Base-by-base conservation (phyloP, 129 eudicot species). In the Cynara cardunculus region DNA sequence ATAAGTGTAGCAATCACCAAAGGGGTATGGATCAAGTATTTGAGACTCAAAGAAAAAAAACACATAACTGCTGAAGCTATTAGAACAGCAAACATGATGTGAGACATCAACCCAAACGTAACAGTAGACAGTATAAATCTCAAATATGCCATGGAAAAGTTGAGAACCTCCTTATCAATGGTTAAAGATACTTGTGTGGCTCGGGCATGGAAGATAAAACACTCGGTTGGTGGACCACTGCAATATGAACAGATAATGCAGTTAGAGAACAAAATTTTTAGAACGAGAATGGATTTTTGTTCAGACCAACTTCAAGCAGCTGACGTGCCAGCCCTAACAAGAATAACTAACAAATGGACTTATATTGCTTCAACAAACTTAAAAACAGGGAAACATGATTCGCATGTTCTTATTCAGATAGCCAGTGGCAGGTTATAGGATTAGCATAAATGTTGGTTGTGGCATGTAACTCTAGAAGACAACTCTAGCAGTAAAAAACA, bases 151-250 rank as follows among this genome's bases (percentile, higher is more conserved):
- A 4, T 27, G 8, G 28, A 5, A 74, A 5, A 59, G 14, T 70
- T 69, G 74, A 83, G 35, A 69, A 89, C 93, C 93, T 87, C 69
- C 67, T 85, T 67, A 70, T 79, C 78, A 78, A 76, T 75, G 56
- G 84, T 83, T 80, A 92, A 85, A 67, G 72, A 84, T 73, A 88
- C 83, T 89, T 96, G 92, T 76, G 89, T 75, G 56, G 99, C 97
- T 81, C 99, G 91, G 14, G 97, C 99, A 83, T 92, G 99, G 83
- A 88, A 92, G 69, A 96, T 18, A 76, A 90, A 96, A 85, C 99
- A 96, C 87, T 92, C 97, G 3, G 99, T 96, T 85, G 99, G 95
- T 77, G 99, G 99, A 71, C 99, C 99, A 16, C 99, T 95, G 94
- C 72, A 83, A 81, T 35, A 78, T 9, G 21, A 76, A 65, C 28